A percentile compares a stretch with the other conserved stretches of the same genome.
These are phyloP conservation scores for Polysphondylium violaceum DNA, from an alignment of 78 protist species.

Conservation along the genomic window DNA sequence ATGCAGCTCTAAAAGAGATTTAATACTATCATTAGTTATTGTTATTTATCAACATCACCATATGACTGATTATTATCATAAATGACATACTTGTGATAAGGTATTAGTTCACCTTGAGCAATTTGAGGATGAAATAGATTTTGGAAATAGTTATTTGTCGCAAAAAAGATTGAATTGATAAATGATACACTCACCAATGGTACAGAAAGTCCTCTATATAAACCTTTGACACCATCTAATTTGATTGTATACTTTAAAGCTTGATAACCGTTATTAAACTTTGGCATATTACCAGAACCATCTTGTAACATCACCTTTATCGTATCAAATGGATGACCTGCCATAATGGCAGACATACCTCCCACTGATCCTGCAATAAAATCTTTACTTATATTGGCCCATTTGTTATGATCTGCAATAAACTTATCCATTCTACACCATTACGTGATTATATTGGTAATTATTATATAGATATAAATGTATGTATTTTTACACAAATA, in stretches of 20 bases:
- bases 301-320: conserved; percentile 63
- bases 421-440: background rate
- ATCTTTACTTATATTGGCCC: conserved; percentile 37
- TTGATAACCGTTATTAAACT: conserved; percentile 67
- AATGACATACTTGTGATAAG: conserved; percentile 50
- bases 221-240: conserved; percentile 68
- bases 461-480: no score
- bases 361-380: conserved; percentile 65
- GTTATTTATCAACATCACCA: background rate
- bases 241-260: conserved; percentile 46
- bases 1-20: conserved; percentile 30
- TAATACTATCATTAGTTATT: background rate
- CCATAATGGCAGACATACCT: conserved; percentile 33
- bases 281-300: conserved; percentile 52
- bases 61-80: background rate
- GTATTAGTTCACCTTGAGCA: conserved; percentile 21
- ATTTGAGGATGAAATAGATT: conserved; percentile 27
- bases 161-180: conserved; percentile 65
- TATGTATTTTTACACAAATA: no score
- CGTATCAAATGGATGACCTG: conserved; percentile 77
- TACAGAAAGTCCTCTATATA: conserved; percentile 58
- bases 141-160: conserved; percentile 49
- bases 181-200: conserved; percentile 52
- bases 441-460: no score
- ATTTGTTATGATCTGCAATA: no score